A percentile compares a stretch with the other conserved stretches of the same genome.
These are phyloP conservation scores for Zymoseptoria crescenta DNA, from an alignment of 2,329 filamentous ascomycete genomes.

Conservation along the genomic window DNA sequence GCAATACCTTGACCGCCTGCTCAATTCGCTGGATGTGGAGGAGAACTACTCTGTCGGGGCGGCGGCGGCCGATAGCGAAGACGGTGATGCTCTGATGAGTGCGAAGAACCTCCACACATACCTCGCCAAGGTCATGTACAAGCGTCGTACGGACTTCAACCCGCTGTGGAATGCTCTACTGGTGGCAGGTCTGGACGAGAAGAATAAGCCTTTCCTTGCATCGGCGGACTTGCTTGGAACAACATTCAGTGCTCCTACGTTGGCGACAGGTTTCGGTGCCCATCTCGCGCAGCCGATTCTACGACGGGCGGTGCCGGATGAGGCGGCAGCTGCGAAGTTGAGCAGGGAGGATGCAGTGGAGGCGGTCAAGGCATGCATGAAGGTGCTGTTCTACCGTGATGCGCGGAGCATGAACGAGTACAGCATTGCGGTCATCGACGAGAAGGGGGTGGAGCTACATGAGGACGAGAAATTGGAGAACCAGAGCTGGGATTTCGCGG, in stretches of 20 bases:
- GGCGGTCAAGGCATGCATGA: slow-evolving; percentile 88
- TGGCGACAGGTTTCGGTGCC: slow-evolving; percentile 89
- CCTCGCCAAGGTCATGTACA: slow-evolving; percentile 91
- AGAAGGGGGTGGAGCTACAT: slow-evolving; percentile 70
- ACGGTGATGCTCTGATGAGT: slow-evolving; percentile 51
- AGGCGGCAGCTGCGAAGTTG: slow-evolving; percentile 64
- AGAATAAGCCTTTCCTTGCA: slow-evolving; percentile 78
- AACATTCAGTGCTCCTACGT: slow-evolving; percentile 76
- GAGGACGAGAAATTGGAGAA: slow-evolving; percentile 82
- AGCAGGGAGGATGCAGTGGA: slow-evolving; percentile 70
- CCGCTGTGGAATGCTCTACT: slow-evolving; percentile 95
- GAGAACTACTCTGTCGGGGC: slow-evolving; percentile 66
- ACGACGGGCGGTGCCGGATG: slow-evolving; percentile 74
- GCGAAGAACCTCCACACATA: slow-evolving; percentile 96
- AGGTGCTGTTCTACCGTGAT: slow-evolving; percentile 95
- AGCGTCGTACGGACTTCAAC: slow-evolving; percentile 89
- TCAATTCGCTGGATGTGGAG: slow-evolving; percentile 76
- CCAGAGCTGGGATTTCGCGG: slow-evolving; percentile 98
- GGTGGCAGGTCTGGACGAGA: slow-evolving; percentile 77
- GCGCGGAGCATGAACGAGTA: slow-evolving; percentile 87
- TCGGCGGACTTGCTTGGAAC: slow-evolving; percentile 88
- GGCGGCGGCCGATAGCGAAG: slow-evolving; percentile 67
- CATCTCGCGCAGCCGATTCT: slow-evolving; percentile 91
- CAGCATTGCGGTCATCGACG: slow-evolving; percentile 81
- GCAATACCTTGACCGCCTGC: slow-evolving; percentile 93